These are phyloP conservation scores for Hirschfeldia incana DNA, from an alignment of 345 rosid genomes.

Conservation along the genomic window DNA sequence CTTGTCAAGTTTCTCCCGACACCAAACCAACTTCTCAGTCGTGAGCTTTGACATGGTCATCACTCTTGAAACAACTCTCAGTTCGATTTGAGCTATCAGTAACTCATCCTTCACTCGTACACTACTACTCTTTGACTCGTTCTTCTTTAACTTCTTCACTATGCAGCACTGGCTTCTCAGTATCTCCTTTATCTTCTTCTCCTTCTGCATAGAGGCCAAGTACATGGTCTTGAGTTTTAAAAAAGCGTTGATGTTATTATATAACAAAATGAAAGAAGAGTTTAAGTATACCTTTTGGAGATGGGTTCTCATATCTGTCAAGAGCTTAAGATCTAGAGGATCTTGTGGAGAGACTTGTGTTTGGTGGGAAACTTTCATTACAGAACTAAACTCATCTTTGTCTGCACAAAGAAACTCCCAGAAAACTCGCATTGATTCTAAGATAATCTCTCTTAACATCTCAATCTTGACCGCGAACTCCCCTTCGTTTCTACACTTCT, in stretches of 20 bases:
- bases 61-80: slow-evolving; percentile 68
- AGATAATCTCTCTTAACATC: slow-evolving; percentile 42
- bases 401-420: slow-evolving; percentile 67
- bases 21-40: slow-evolving; percentile 75
- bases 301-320: slow-evolving; percentile 47
- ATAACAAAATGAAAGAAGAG: neutral
- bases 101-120: slow-evolving; percentile 40
- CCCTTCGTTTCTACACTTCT: slow-evolving; percentile 47
- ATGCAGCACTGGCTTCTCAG: slow-evolving; percentile 61
- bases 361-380: slow-evolving; percentile 41
- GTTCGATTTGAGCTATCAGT: slow-evolving; percentile 57
- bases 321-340: slow-evolving; percentile 50
- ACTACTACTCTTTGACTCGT: slow-evolving; percentile 40
- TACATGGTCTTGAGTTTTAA: slow-evolving; percentile 1
- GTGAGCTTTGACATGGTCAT: slow-evolving; percentile 60
- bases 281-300: slow-evolving; percentile 60
- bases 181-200: slow-evolving; percentile 68
- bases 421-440: slow-evolving; percentile 54
- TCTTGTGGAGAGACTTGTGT: slow-evolving; percentile 50
- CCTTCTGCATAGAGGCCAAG: slow-evolving; percentile 49
- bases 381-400: slow-evolving; percentile 42
- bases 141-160: slow-evolving; percentile 60
- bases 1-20: slow-evolving; percentile 60
- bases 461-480: slow-evolving; percentile 47
- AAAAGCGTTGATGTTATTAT: neutral